phyloP scores from a whole-genome alignment of 176 grass and related monocot species.

The Tillandsia fasciculata region DNA sequence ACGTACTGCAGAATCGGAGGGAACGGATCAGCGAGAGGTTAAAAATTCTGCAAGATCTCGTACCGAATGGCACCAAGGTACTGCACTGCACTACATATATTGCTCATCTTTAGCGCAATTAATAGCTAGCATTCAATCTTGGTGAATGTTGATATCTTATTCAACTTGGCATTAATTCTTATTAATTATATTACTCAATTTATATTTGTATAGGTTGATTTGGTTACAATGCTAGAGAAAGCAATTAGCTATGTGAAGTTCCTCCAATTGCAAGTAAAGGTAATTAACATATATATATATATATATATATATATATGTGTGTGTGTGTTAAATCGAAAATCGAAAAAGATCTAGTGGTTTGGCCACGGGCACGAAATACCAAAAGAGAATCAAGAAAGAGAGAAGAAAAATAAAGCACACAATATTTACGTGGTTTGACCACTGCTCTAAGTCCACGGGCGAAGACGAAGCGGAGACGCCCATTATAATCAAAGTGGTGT shows the following conservation, averaged over 20 bases:
- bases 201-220: slow-evolving; percentile 59
- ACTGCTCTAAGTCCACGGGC: no score
- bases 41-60: slow-evolving; percentile 84
- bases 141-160: background rate
- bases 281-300: slow-evolving; percentile 9
- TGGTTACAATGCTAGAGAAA: slow-evolving; percentile 98
- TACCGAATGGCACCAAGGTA: slow-evolving; percentile 86
- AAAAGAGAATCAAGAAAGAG: no score
- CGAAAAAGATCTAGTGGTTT: no score
- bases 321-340: no score
- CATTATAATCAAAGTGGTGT: no score
- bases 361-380: no score
- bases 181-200: background rate
- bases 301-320: background rate
- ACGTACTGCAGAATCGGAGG: slow-evolving; percentile 47
- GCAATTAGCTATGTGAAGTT: slow-evolving; percentile 96
- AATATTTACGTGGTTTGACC: no score
- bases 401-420: no score
- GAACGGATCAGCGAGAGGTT: slow-evolving; percentile 79
- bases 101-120: background rate
- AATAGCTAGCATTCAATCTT: background rate
- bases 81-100: background rate
- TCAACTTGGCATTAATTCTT: background rate
- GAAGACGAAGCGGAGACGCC: no score
- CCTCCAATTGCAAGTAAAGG: slow-evolving; percentile 94